Conservation (phyloP, 345 rosid genomes). For the Gossypium anomalum region DNA sequence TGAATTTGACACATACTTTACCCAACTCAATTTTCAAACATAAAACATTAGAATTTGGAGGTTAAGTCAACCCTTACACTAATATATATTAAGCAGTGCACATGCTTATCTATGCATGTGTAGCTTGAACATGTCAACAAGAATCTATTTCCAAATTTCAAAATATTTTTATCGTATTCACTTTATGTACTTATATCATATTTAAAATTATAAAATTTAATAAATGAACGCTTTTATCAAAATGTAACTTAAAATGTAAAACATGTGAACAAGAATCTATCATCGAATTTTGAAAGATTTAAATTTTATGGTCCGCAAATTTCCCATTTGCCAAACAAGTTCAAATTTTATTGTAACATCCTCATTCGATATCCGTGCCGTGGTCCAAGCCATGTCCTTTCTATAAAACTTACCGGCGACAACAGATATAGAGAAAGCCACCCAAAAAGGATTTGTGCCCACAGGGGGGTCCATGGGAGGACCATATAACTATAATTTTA, state of each 20-base stretch:
- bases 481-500: background rate
- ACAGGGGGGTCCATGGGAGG: background rate
- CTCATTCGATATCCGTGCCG: background rate
- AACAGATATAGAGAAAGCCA: background rate
- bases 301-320: background rate
- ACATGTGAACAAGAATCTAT: background rate
- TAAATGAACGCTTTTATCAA: background rate
- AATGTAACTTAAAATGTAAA: background rate
- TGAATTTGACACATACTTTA: too few species aligned
- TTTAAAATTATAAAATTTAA: too few species aligned
- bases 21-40: too few species aligned
- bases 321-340: background rate
- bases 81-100: too few species aligned
- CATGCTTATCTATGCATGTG: too few species aligned
- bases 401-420: background rate
- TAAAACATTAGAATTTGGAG: too few species aligned
- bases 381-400: background rate
- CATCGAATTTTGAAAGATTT: background rate
- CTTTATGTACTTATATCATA: too few species aligned
- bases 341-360: conserved; percentile 1
- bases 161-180: too few species aligned
- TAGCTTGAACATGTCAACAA: too few species aligned
- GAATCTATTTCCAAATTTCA: too few species aligned
- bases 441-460: background rate
- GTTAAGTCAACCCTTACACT: too few species aligned